These are phyloP conservation scores for Phytophthora agathidicida DNA, from an alignment of 352 stramenopile genomes.

Conservation along the genomic window DNA sequence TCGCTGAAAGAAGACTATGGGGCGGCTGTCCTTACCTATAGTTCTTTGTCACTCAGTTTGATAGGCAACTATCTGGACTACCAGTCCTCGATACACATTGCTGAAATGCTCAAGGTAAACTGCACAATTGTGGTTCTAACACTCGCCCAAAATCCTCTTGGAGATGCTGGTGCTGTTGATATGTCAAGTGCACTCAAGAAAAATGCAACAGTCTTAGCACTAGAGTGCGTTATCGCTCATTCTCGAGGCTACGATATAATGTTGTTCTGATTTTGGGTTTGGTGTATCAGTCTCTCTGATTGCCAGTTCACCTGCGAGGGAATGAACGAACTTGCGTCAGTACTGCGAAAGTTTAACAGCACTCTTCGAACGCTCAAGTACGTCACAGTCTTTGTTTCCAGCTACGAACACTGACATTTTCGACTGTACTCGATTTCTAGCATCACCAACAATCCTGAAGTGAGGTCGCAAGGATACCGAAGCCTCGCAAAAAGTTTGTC, in stretches of 20 bases:
- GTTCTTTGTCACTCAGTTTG: conserved; percentile 32
- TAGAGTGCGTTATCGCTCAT: conserved; percentile 58
- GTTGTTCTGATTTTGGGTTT: background rate
- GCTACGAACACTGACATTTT: too few relatives aligned
- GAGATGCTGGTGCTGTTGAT: conserved; percentile 49
- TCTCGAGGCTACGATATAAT: too few relatives aligned
- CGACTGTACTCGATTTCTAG: conserved; percentile 12
- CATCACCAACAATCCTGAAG: conserved; percentile 47
- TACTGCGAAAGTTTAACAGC: conserved; percentile 55
- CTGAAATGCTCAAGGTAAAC: conserved; percentile 70
- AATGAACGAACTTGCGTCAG: conserved; percentile 31
- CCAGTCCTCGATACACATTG: conserved; percentile 40
- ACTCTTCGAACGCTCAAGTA: conserved; percentile 51
- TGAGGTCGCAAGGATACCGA: conserved; percentile 50
- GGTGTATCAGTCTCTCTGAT: conserved; percentile 34
- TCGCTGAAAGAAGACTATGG: too few relatives aligned
- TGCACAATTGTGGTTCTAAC: conserved; percentile 40
- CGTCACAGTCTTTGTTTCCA: conserved; percentile 1
- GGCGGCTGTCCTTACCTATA: too few relatives aligned
- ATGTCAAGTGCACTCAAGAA: conserved; percentile 57
- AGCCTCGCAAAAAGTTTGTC: conserved; percentile 49
- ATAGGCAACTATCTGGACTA: conserved; percentile 67
- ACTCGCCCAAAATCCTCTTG: conserved; percentile 53
- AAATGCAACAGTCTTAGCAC: conserved; percentile 47
- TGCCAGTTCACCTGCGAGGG: conserved; percentile 58